Base-by-base conservation (phyloP, 148 eudicot species). In the Silene latifolia region DNA sequence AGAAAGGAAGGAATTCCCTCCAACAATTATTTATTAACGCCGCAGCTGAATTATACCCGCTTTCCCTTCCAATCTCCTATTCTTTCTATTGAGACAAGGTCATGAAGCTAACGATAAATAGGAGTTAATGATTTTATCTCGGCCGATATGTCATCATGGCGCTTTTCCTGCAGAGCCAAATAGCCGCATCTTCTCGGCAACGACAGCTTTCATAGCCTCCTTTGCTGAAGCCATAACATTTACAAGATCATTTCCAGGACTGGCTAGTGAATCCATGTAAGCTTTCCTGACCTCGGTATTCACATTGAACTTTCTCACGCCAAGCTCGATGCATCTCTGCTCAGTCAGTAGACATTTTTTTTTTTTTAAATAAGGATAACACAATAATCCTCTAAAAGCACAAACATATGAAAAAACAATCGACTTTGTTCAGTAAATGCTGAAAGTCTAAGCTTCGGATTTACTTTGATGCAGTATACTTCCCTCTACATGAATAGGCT, bases 301-400 rank as follows among this genome's bases (percentile, higher is more conserved):
- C 58, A 96, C 99, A 14, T 96, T 96, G 85, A 96, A 96, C 87
- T 96, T 96, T 71, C 97, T 89, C 79, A 96, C 98, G 47, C 99
- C 99, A 19, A 71, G 83, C 75, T 83, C 86, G 74, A 96, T 89
- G 82, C 98, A 96, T 64, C 83, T 87, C 99, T 96, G 91, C 61
- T 48, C 72, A 72, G 39, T 5, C 17, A 56, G 4, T 53, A 42
- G 4, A 63, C 7, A 10, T 17, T 42, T 58, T 44, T 5, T 35
- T 5, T 15, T 27, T n/a, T 29, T 39, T 6, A 6, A 1, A 32
- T 39, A 27, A 42, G 19, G 4, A 23, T 19, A 67, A 10, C 0
- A 14, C 27, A 19, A 20, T 51, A 25, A 7, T 62, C 25, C 66
- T 62, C 9, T 5, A 60, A 4, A 62, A 24, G 15, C 32, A 25